Conservation (phyloP, 441 rosid genomes). For the Euphorbia neoarborescens region DNA sequence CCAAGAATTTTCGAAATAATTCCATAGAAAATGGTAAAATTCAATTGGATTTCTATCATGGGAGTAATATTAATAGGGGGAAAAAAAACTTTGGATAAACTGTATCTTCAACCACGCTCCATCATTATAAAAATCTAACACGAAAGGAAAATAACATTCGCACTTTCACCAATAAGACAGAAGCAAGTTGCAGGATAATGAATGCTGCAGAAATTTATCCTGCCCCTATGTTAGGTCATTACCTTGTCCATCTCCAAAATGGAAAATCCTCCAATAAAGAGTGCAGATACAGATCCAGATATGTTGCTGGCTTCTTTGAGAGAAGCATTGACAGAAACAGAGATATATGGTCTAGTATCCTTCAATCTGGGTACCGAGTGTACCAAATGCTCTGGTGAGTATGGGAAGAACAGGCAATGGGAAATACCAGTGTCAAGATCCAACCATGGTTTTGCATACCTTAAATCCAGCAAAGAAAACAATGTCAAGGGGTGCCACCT, state of each 20-base stretch:
- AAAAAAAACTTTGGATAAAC: background rate
- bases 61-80: background rate
- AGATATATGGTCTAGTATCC: slow-evolving; percentile 52
- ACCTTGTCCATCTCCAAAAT: slow-evolving; percentile 61
- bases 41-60: background rate
- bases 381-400: slow-evolving; percentile 80
- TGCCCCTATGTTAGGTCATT: slow-evolving; percentile 11
- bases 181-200: slow-evolving; percentile 13
- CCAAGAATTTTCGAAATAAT: background rate
- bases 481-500: slow-evolving; percentile 10
- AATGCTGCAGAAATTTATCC: slow-evolving; percentile 12
- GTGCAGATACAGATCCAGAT: slow-evolving; percentile 76
- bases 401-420: slow-evolving; percentile 81
- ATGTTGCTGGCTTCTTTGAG: slow-evolving; percentile 48
- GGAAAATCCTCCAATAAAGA: slow-evolving; percentile 85
- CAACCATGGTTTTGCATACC: slow-evolving; percentile 78
- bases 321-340: slow-evolving; percentile 55
- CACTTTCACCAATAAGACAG: slow-evolving; percentile 5
- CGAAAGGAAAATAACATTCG: background rate
- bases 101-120: background rate
- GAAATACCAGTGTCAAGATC: slow-evolving; percentile 48
- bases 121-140: background rate
- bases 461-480: slow-evolving; percentile 29
- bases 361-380: slow-evolving; percentile 42
- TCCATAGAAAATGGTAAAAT: background rate